Evolutionary conservation across 73 alveolate species (phyloP).

Genomic region (Tetrahymena thermophila): DNA sequence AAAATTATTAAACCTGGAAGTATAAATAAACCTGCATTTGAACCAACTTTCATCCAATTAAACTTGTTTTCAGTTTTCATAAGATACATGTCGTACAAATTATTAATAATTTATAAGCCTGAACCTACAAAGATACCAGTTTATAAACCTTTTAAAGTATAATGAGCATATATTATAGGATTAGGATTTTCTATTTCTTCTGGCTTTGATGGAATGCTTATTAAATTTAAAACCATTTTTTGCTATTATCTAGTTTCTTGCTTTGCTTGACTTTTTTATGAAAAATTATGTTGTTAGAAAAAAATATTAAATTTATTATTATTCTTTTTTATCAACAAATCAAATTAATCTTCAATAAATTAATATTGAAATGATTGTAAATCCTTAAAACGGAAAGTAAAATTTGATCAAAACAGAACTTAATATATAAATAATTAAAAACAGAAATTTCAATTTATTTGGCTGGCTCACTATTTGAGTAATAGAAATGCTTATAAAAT

Average conservation of each 20-base stretch:
- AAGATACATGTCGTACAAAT: background rate
- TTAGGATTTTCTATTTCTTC: background rate
- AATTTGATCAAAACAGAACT: background rate
- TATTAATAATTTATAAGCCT: background rate
- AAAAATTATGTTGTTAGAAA: too few species aligned
- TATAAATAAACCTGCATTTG: background rate
- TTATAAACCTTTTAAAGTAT: background rate
- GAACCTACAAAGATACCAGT: background rate
- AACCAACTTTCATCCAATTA: background rate
- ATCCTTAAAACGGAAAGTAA: background rate
- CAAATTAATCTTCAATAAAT: too few species aligned
- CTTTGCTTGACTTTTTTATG: too few species aligned
- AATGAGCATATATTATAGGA: background rate
- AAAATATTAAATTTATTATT: too few species aligned
- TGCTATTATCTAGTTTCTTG: too few species aligned
- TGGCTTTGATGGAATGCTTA: background rate
- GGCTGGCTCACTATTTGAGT: too few species aligned
- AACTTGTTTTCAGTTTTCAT: background rate
- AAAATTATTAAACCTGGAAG: background rate
- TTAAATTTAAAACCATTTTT: background rate
- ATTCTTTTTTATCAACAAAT: too few species aligned
- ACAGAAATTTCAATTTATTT: background rate
- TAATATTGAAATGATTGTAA: background rate
- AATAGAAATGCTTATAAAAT: too few species aligned
- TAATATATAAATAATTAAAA: too few species aligned